Evolutionary conservation across 352 stramenopile species (phyloP).

Genomic region (Stramenopiles sp.): DNA sequence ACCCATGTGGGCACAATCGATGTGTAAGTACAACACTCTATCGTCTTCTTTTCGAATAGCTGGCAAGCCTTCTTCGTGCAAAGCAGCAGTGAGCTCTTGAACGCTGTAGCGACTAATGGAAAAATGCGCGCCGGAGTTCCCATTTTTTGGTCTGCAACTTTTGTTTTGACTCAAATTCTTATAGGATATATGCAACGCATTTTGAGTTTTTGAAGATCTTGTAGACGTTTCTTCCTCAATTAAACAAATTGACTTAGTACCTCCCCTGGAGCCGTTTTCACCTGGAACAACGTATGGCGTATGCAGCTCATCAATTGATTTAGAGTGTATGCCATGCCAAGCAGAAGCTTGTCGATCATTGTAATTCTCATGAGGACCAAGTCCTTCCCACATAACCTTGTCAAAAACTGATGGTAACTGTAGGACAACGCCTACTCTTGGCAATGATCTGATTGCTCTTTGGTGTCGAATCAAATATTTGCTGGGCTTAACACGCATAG

Average conservation of each 20-base stretch:
- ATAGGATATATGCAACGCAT: constrained; percentile 25
- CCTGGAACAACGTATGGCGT: constrained; percentile 27
- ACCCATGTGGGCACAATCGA: constrained; percentile 28
- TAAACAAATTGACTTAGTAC: background rate
- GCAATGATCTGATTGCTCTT: constrained; percentile 5
- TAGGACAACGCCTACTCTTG: constrained; percentile 23
- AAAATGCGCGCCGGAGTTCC: background rate
- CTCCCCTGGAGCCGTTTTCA: constrained; percentile 26
- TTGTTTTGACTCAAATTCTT: constrained; percentile 14
- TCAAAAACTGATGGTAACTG: constrained; percentile 18
- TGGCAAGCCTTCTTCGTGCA: constrained; percentile 23
- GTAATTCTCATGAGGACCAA: constrained; percentile 29
- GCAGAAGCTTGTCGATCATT: constrained; percentile 26
- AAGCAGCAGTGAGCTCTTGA: constrained; percentile 20
- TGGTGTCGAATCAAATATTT: background rate
- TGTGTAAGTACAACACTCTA: constrained; percentile 21
- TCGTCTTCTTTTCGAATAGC: background rate
- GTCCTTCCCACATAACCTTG: constrained; percentile 23
- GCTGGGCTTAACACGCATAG: background rate
- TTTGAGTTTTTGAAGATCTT: background rate
- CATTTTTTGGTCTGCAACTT: constrained; percentile 18
- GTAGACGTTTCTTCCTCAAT: background rate
- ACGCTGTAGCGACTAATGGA: constrained; percentile 19
- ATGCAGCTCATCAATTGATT: constrained; percentile 23
- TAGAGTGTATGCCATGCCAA: constrained; percentile 21